Evolutionary conservation across 148 eudicot genomes (phyloP), one percentile per base, ranked within the genome.

Genomic region (Chenopodium formosanum): DNA sequence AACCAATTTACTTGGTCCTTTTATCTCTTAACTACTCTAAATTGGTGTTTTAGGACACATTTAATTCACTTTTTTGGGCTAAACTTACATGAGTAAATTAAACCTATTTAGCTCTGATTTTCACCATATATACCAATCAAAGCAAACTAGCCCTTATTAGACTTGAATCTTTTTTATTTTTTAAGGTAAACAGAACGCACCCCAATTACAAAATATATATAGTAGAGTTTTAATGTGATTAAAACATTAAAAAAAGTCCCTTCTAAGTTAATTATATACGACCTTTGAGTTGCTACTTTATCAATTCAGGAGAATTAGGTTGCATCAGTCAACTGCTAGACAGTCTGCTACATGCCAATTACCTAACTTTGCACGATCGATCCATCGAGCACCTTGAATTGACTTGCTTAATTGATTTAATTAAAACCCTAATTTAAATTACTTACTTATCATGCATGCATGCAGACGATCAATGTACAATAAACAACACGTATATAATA

Each of bases 361-460:
- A 56, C 73, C 73, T 70, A 70, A 74, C 64, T 74, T 74, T 52
- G 27, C 77, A 52, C 77, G 63, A 27, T 53, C 4, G 2, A 52
- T 8, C 4, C 37, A 27, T 53, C 10, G 29, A 52, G 34, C 22
- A 29, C 37, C n/a, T 52, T 74, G 62, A 74, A 34, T 27, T n/a
- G 62, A 74, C 62, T 27, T n/a, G 13, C 29, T 27, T 27, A 27
- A 27, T 27, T 4, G 22, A 52, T 23, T n/a, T 13, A 74, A 50
- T n/a, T 13, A 74, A 50, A 74, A 23, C 37, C 34, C 67, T 53
- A 75, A 60, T 17, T 32, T 16, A 75, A 60, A 34, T 32, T 16
- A 75, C 20, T 74, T 75, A 34, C 37, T 34, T 34, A 66, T 75
- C 47, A 23, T 75, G 78, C 78, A 62, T 75, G 66, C 66, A 56